Evolutionary conservation across 2,329 filamentous ascomycete species (phyloP).

Genomic region (Penicillium sp.): DNA sequence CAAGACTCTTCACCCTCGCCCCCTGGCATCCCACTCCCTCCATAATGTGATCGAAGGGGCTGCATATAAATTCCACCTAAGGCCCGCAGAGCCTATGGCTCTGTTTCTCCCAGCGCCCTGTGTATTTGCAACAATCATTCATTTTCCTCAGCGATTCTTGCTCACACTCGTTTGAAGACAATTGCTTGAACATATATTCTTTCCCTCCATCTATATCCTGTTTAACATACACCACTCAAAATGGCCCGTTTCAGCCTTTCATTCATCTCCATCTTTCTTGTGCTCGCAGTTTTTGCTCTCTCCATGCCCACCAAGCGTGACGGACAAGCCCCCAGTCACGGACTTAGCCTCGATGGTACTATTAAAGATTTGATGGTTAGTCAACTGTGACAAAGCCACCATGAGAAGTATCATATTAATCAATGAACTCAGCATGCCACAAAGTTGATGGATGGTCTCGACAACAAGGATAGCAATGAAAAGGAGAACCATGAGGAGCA

Average conservation of each 20-base stretch:
- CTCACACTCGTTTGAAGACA: constrained; percentile 11
- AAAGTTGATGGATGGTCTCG: constrained; percentile 16
- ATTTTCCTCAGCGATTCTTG: background rate
- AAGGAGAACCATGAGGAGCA: background rate
- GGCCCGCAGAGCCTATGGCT: background rate
- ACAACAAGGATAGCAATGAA: constrained; percentile 3
- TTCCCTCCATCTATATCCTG: constrained; percentile 3
- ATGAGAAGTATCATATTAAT: background rate
- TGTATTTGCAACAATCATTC: constrained; percentile 1
- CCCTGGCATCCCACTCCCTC: constrained; percentile 5
- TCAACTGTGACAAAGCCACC: background rate
- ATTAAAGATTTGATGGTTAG: constrained; percentile 19
- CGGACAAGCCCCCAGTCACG: background rate
- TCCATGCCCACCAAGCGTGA: constrained; percentile 28
- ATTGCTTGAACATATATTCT: constrained; percentile 7
- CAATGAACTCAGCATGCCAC: constrained; percentile 10
- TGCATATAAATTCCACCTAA: constrained; percentile 12
- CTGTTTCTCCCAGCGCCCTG: background rate
- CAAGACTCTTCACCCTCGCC: background rate
- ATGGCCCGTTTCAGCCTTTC: constrained; percentile 34
- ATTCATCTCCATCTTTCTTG: constrained; percentile 27
- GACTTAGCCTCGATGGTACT: constrained; percentile 9
- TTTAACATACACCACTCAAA: constrained; percentile 8
- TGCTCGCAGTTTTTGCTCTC: constrained; percentile 28
- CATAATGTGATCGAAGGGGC: constrained; percentile 9